Evolutionary conservation across 2,329 filamentous ascomycete genomes (phyloP).

Genomic region (Metarhizium rileyi): DNA sequence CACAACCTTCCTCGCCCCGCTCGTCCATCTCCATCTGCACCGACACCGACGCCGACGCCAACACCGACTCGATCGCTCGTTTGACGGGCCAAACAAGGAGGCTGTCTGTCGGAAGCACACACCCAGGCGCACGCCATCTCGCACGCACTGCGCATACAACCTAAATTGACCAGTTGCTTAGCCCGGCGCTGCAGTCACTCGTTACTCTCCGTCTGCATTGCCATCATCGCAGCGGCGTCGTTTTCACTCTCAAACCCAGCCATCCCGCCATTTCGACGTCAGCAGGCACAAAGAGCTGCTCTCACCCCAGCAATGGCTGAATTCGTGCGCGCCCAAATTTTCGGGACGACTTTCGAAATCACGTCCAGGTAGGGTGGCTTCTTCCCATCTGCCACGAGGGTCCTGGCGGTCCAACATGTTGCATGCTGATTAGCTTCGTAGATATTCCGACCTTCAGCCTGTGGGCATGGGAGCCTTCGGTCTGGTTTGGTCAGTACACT

Average conservation of each 20-base stretch:
- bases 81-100: not conserved
- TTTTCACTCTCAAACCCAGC: not conserved
- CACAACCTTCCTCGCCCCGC: not conserved
- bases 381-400: not conserved
- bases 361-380: slow-evolving; percentile 70
- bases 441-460: slow-evolving; percentile 95
- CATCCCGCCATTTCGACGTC: not conserved
- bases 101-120: not conserved
- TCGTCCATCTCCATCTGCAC: not conserved
- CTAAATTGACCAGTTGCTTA: not conserved
- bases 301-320: slow-evolving; percentile 69
- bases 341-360: slow-evolving; percentile 99
- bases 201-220: not conserved
- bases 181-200: not conserved
- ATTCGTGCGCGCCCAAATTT: slow-evolving; percentile 98
- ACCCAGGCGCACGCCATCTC: not conserved
- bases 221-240: not conserved
- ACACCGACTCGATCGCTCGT: too few species aligned
- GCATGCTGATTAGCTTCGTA: slow-evolving; percentile 25
- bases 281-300: not conserved
- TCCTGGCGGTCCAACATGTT: not conserved
- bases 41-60: too few species aligned
- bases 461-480: slow-evolving; percentile 99
- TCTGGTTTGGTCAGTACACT: slow-evolving; percentile 71
- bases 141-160: not conserved